Percentiles rank a stretch among this genome's conserved stretches.
phyloP scores from a whole-genome alignment of 305 asterid genomes.

The Plantago rigida region DNA sequence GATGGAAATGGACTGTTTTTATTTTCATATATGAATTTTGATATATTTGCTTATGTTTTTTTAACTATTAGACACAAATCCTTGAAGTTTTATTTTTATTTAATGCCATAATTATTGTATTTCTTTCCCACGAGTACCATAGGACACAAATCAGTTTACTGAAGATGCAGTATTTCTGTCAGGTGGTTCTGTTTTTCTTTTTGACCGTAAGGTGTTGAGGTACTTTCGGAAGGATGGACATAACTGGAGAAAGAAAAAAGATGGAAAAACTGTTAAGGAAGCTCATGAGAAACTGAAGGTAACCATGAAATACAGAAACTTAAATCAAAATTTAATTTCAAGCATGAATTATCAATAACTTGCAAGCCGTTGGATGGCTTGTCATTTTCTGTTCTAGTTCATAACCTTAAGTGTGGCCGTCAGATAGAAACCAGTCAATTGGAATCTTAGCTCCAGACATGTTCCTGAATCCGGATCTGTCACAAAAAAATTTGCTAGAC shows the following conservation, averaged over 20 bases:
- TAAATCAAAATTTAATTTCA: background rate
- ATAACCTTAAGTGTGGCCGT: background rate
- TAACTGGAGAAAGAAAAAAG: conserved; percentile 84
- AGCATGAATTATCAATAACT: background rate
- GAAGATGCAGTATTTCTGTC: conserved; percentile 21
- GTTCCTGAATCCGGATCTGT: background rate
- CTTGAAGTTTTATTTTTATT: too few relatives aligned
- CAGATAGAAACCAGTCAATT: background rate
- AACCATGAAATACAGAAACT: conserved; percentile 18
- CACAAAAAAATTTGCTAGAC: too few relatives aligned
- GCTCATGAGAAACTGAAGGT: conserved; percentile 89
- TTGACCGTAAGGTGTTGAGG: conserved; percentile 71
- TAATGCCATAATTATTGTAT: too few relatives aligned
- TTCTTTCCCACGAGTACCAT: too few relatives aligned
- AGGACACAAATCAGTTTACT: conserved; percentile 7
- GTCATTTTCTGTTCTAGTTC: background rate
- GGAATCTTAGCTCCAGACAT: background rate
- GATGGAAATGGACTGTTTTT: too few relatives aligned
- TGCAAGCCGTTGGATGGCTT: background rate
- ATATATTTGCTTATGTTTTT: too few relatives aligned
- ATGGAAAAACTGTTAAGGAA: conserved; percentile 83
- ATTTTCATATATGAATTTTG: too few relatives aligned
- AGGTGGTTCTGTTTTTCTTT: conserved; percentile 90
- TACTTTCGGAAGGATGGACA: conserved; percentile 86
- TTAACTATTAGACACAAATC: too few relatives aligned